These are phyloP conservation scores for Penicillium flavigenum DNA, from an alignment of 495 filamentous ascomycete genomes.

Conservation along the genomic window DNA sequence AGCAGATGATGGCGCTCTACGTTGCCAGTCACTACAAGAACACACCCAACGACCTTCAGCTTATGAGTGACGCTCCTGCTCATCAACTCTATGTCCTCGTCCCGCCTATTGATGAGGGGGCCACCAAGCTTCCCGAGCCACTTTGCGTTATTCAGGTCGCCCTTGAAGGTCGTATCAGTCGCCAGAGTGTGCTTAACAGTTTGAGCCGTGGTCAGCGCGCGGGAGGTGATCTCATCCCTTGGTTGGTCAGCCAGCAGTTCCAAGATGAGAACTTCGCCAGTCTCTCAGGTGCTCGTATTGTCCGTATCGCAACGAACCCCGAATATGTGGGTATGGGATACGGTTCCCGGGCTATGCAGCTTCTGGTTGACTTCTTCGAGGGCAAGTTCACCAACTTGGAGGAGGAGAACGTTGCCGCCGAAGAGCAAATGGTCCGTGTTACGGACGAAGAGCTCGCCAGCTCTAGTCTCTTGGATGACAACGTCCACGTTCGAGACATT, in stretches of 20 bases:
- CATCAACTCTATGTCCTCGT: constrained; percentile 96
- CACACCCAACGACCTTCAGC: constrained; percentile 93
- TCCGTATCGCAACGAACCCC: constrained; percentile 95
- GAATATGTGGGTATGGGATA: constrained; percentile 95
- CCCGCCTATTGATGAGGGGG: constrained; percentile 77
- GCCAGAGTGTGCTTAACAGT: constrained; percentile 84
- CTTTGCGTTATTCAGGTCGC: constrained; percentile 94
- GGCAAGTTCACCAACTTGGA: constrained; percentile 86
- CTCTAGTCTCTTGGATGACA: constrained; percentile 76
- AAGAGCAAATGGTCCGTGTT: constrained; percentile 68
- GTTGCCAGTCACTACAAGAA: constrained; percentile 99
- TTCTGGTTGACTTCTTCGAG: constrained; percentile 90
- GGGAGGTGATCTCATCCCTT: constrained; percentile 94
- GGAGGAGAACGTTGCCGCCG: constrained; percentile 52
- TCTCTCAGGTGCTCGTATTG: constrained; percentile 86
- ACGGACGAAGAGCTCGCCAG: constrained; percentile 81
- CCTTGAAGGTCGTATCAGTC: constrained; percentile 91
- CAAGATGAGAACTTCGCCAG: constrained; percentile 96
- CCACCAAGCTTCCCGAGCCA: constrained; percentile 81
- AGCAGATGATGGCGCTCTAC: constrained; percentile 97
- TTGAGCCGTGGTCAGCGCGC: constrained; percentile 86
- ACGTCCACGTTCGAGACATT: constrained; percentile 87
- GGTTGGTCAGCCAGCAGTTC: constrained; percentile 97
- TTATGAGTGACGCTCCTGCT: constrained; percentile 96
- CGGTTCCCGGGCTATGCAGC: constrained; percentile 79